Percentiles rank a stretch among this genome's conserved stretches.
phyloP scores from a whole-genome alignment of 2,329 filamentous ascomycete species.

The Colletotrichum sansevieriae region DNA sequence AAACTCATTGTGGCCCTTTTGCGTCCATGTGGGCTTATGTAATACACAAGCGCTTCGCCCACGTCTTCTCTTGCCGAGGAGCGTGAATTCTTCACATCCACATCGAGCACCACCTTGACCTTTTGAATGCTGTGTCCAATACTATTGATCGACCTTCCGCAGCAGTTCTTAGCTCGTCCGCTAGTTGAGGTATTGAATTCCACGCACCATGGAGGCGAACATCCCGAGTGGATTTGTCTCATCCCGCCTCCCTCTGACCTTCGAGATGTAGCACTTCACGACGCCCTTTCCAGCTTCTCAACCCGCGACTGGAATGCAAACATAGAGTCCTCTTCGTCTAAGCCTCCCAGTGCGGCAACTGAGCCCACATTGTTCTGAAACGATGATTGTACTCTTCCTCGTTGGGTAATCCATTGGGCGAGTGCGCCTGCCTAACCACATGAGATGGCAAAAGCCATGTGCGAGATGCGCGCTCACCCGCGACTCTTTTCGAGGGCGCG shows the following conservation, averaged over 20 bases:
- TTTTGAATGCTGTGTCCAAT: slow-evolving; percentile 13
- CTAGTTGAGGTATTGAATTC: slow-evolving; percentile 20
- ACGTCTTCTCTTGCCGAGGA: too few relatives aligned
- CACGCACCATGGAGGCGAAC: slow-evolving; percentile 16
- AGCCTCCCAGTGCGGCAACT: slow-evolving; percentile 25
- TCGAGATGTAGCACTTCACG: slow-evolving; percentile 15
- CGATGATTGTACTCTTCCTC: slow-evolving; percentile 8
- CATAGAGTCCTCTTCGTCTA: slow-evolving; percentile 11
- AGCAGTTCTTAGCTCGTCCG: slow-evolving; percentile 1
- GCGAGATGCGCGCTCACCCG: slow-evolving; percentile 28
- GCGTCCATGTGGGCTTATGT: too few relatives aligned
- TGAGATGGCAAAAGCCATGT: slow-evolving; percentile 7
- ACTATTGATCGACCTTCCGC: background rate
- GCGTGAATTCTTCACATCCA: background rate
- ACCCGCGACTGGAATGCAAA: slow-evolving; percentile 37
- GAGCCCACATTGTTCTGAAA: slow-evolving; percentile 19
- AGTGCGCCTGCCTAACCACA: slow-evolving; percentile 19
- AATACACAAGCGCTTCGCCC: too few relatives aligned
- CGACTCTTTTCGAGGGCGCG: slow-evolving; percentile 36
- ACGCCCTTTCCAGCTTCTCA: slow-evolving; percentile 25
- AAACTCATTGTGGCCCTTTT: too few relatives aligned
- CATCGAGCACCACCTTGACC: background rate
- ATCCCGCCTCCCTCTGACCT: slow-evolving; percentile 33
- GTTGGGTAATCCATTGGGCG: slow-evolving; percentile 11
- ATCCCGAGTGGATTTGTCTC: slow-evolving; percentile 32